A percentile compares a stretch with the other conserved stretches of the same genome.
Evolutionary conservation across 2,329 filamentous ascomycete species (phyloP).

Genomic region (Parasarocladium wereldwijsianum): DNA sequence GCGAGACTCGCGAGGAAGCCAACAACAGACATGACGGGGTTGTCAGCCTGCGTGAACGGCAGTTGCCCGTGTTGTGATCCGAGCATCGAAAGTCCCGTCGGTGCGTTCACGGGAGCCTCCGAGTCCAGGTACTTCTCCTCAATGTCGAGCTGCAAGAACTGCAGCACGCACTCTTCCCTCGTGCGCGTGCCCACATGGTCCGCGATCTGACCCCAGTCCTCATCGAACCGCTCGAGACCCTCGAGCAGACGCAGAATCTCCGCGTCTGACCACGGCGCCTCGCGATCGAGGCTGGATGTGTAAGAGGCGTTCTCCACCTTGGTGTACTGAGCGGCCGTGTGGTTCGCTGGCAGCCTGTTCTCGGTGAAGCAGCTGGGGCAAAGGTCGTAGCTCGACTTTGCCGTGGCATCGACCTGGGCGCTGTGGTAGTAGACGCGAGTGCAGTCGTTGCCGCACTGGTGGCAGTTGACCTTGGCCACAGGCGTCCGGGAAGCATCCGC

Average conservation of each 20-base stretch:
- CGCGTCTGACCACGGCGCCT: slow-evolving; percentile 80
- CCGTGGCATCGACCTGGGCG: slow-evolving; percentile 39
- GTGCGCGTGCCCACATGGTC: slow-evolving; percentile 86
- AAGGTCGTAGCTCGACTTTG: slow-evolving; percentile 67
- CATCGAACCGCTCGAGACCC: slow-evolving; percentile 81
- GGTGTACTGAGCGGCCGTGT: slow-evolving; percentile 66
- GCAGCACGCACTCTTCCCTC: slow-evolving; percentile 88
- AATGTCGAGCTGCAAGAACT: slow-evolving; percentile 92
- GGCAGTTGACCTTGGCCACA: slow-evolving; percentile 63
- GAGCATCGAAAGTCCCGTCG: slow-evolving; percentile 48
- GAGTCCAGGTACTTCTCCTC: slow-evolving; percentile 93
- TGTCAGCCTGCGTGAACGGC: slow-evolving; percentile 85
- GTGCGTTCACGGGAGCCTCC: slow-evolving; percentile 37
- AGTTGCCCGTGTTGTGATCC: slow-evolving; percentile 64
- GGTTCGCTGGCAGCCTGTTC: slow-evolving; percentile 66
- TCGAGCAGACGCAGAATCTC: slow-evolving; percentile 84
- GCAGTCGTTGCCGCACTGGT: slow-evolving; percentile 86
- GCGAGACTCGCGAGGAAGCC: slow-evolving; percentile 85
- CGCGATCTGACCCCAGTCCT: slow-evolving; percentile 88
- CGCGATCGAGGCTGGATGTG: slow-evolving; percentile 61
- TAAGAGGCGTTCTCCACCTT: slow-evolving; percentile 84
- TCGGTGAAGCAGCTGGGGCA: slow-evolving; percentile 87
- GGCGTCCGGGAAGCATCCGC: slow-evolving; percentile 44
- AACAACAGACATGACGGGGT: slow-evolving; percentile 92
- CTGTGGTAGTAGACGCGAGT: slow-evolving; percentile 47